Base-by-base conservation (phyloP, 1,284 basidiomycete genomes). In the Xerocomus nothofagi region DNA sequence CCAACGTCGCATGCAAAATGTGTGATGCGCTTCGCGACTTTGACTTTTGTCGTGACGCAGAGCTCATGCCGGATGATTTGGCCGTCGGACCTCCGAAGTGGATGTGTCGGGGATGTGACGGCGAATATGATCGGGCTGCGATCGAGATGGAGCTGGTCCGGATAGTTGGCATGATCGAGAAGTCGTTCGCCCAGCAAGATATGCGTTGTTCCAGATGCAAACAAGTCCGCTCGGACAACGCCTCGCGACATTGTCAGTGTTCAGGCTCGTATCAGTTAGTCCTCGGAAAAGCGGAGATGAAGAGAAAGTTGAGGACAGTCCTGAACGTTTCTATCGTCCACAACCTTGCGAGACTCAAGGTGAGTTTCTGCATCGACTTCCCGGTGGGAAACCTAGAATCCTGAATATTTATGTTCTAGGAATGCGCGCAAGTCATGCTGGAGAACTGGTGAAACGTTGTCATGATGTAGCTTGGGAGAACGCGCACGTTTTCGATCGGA, bases 1-100 rank as follows among this genome's bases (percentile, higher is more conserved):
- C 86, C 21, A 91, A 92, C 66, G 89, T 98, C 23, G 90, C 95
- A 23, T 99, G 97, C 69, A 82, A 81, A 46, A 84, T 88, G 62
- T 99, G 97, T 73, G 95, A 95, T 68, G 76, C 80, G 20, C 81
- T 96, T 52, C 84, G 91, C 17, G 93, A 95, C 67, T 90, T 99
- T 57, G 96, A 99, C 67, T 88, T 98, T 57, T 97, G 94, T 66
- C 82, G 95, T n/a, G 95, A 98, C 68, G 78, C 86, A 6, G 91
- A 94, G 55, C 79, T 97, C 36, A 74, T 93, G 43, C 87, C 90
- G 0, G 74, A 76, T 57, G 65, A 77, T 27, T 68, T 73, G 32
- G 73, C 77, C 20, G 66, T 75, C 9, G 71, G 63, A 21, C 56
- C 71, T 20, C 73, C 77, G 10, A 80, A 81, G 63, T 91, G 89